These are phyloP conservation scores for Scutellaria galericulata DNA, from an alignment of 257 asterid genomes.

Conservation along the genomic window DNA sequence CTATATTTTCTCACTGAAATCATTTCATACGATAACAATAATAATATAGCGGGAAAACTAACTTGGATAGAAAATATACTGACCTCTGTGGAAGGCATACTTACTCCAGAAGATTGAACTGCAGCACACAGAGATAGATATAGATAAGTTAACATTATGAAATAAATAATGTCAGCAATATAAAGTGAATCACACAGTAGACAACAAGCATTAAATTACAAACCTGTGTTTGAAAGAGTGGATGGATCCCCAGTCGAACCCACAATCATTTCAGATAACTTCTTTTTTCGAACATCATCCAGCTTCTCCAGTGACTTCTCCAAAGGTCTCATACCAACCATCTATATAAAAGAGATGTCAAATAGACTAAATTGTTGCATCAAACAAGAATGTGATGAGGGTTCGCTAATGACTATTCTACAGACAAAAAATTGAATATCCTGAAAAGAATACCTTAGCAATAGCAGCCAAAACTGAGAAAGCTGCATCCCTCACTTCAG, in stretches of 20 bases:
- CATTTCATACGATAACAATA: conserved; percentile 6
- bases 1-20: neutral
- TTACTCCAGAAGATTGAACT: conserved; percentile 65
- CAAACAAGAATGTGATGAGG: conserved; percentile 6
- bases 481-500: conserved; percentile 99
- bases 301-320: conserved; percentile 92
- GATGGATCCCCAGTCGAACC: conserved; percentile 69
- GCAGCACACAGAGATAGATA: conserved; percentile 47
- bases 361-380: conserved; percentile 4
- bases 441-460: conserved; percentile 69
- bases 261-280: conserved; percentile 95
- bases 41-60: conserved; percentile 5
- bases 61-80: conserved; percentile 32
- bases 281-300: conserved; percentile 91
- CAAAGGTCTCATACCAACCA: conserved; percentile 98
- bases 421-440: conserved; percentile 28
- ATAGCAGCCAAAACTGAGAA: conserved; percentile 93
- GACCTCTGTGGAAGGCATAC: conserved; percentile 58
- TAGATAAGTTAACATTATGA: conserved; percentile 30
- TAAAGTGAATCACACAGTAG: conserved; percentile 7
- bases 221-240: conserved; percentile 63
- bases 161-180: conserved; percentile 3
- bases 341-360: conserved; percentile 47
- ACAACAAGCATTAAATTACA: conserved; percentile 29
- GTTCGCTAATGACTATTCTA: conserved; percentile 6